These are phyloP conservation scores for Claviceps arundinis DNA, from an alignment of 2,329 filamentous ascomycete genomes.

Conservation along the genomic window DNA sequence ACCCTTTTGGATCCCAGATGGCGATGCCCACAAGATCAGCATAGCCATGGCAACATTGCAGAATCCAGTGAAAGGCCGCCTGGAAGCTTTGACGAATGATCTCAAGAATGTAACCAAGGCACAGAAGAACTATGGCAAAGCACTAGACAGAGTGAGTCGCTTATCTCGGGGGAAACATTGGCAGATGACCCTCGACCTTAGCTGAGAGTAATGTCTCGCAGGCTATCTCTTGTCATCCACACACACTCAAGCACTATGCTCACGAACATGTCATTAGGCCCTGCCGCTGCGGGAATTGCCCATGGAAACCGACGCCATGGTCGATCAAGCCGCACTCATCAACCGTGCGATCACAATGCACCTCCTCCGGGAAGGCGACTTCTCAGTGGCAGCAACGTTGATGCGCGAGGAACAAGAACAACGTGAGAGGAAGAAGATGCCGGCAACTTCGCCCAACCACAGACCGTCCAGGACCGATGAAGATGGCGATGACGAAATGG, in stretches of 20 bases:
- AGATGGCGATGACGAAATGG: constrained; percentile 21
- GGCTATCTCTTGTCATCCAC: not conserved
- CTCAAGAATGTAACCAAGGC: constrained; percentile 73
- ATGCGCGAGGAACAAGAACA: constrained; percentile 51
- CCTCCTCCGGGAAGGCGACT: constrained; percentile 85
- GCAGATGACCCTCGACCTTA: not conserved
- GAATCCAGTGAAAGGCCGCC: constrained; percentile 66
- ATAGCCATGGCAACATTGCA: constrained; percentile 74
- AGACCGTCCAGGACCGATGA: constrained; percentile 12
- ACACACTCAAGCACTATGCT: not conserved
- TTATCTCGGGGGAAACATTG: not conserved
- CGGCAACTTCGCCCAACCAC: constrained; percentile 5
- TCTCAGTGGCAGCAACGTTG: constrained; percentile 75
- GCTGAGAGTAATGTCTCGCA: not conserved
- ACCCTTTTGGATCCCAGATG: constrained; percentile 12
- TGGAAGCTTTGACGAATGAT: constrained; percentile 68
- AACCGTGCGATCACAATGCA: constrained; percentile 96
- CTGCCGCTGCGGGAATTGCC: constrained; percentile 48
- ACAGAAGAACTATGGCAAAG: constrained; percentile 72
- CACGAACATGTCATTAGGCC: constrained; percentile 14
- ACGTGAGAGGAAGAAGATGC: constrained; percentile 9
- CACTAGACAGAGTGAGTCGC: constrained; percentile 58
- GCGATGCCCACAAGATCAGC: constrained; percentile 44
- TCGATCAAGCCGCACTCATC: constrained; percentile 61
- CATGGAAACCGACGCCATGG: constrained; percentile 69